These are phyloP conservation scores for Leccinum boreale DNA, from an alignment of 768 basidiomycete species.

Conservation along the genomic window DNA sequence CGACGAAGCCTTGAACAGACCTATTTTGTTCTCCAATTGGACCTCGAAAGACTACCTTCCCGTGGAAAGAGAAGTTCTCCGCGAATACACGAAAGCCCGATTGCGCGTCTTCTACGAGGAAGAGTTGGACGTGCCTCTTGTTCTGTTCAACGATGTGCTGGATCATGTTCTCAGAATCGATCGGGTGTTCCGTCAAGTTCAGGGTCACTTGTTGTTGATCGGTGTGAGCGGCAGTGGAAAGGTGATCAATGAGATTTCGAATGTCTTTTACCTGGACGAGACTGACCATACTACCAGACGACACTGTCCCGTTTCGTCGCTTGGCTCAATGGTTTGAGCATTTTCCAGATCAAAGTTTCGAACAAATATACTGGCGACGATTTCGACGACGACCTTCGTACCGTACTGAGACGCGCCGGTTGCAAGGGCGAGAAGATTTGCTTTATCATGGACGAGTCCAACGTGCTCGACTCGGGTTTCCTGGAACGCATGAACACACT, in stretches of 20 bases:
- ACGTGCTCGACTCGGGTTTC: conserved; percentile 98
- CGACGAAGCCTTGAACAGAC: conserved; percentile 81
- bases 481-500: conserved; percentile 99
- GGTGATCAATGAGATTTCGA: conserved; percentile 43
- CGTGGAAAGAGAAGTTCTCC: conserved; percentile 87
- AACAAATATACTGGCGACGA: conserved; percentile 99
- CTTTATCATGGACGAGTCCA: conserved; percentile 99
- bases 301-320: conserved; percentile 97
- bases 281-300: conserved; percentile 53
- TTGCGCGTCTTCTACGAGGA: conserved; percentile 99
- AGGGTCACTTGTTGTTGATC: conserved; percentile 94
- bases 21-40: conserved; percentile 99
- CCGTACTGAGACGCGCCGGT: conserved; percentile 90
- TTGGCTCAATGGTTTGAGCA: conserved; percentile 99
- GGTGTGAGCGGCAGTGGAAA: conserved; percentile 99
- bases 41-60: conserved; percentile 96
- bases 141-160: conserved; percentile 97
- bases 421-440: conserved; percentile 99
- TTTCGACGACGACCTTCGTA: conserved; percentile 96
- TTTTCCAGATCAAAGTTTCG: conserved; percentile 99
- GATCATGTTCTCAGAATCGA: conserved; percentile 98
- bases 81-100: conserved; percentile 96
- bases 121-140: conserved; percentile 95
- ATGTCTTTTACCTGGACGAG: conserved; percentile 2
- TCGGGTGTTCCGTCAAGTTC: conserved; percentile 96